phyloP scores from a whole-genome alignment of 495 filamentous ascomycete species.

The Penicillium diatomitis region DNA sequence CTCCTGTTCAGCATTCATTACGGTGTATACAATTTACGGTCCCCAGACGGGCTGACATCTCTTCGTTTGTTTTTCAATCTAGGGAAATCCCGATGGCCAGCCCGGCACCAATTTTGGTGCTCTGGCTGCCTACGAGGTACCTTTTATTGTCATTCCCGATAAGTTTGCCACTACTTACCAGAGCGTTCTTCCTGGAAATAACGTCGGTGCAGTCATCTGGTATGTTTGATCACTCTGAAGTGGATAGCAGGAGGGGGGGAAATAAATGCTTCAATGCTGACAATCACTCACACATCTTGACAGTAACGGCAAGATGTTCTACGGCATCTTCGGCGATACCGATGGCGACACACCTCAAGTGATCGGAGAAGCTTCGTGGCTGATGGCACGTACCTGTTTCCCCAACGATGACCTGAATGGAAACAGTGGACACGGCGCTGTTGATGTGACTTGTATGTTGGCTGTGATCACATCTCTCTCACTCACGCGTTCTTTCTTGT shows the following conservation, averaged over 20 bases:
- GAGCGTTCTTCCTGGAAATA: constrained; percentile 22
- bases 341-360: constrained; percentile 26
- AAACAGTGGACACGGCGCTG: constrained; percentile 17
- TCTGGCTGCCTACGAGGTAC: constrained; percentile 30
- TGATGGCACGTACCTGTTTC: constrained; percentile 33
- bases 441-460: constrained; percentile 29
- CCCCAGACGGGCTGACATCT: not conserved
- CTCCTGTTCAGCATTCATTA: too few species aligned
- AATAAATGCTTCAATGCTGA: too few species aligned
- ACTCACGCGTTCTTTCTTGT: not conserved
- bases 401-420: constrained; percentile 25
- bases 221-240: constrained; percentile 1
- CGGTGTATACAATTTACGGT: not conserved
- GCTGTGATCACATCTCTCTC: too few species aligned
- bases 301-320: constrained; percentile 30
- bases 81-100: constrained; percentile 30
- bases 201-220: constrained; percentile 33
- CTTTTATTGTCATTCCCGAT: constrained; percentile 31
- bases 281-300: not conserved
- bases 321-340: constrained; percentile 30
- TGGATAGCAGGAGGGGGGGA: too few species aligned
- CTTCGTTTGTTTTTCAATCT: not conserved
- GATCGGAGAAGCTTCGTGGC: constrained; percentile 33
- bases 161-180: constrained; percentile 18
- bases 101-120: constrained; percentile 27